Evolutionary conservation across 2,329 filamentous ascomycete species (phyloP).

Genomic region (Onygenales sp.): DNA sequence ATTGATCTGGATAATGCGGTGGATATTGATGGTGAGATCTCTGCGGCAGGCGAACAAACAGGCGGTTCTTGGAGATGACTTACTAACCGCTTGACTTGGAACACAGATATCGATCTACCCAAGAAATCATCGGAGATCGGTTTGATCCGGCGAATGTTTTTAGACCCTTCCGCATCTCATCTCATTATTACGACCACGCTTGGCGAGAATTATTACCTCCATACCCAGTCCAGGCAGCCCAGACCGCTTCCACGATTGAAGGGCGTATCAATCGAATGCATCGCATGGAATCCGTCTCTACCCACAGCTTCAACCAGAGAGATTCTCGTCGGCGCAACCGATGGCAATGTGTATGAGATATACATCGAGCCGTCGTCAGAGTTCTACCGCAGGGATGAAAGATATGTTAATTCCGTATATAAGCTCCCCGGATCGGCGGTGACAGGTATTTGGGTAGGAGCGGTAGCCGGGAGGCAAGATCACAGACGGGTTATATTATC

Average conservation of each 20-base stretch:
- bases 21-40: slow-evolving; percentile 72
- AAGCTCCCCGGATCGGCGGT: slow-evolving; percentile 74
- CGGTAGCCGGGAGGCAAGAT: slow-evolving; percentile 58
- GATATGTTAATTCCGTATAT: slow-evolving; percentile 76
- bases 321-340: slow-evolving; percentile 83
- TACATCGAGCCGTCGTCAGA: slow-evolving; percentile 92
- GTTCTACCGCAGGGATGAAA: slow-evolving; percentile 91
- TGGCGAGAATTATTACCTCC: slow-evolving; percentile 95
- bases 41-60: not conserved
- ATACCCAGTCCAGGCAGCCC: slow-evolving; percentile 84
- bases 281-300: slow-evolving; percentile 90
- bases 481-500: slow-evolving; percentile 68
- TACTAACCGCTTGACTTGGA: not conserved
- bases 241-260: slow-evolving; percentile 73
- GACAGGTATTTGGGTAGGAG: slow-evolving; percentile 77
- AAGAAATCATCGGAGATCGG: slow-evolving; percentile 87
- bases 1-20: slow-evolving; percentile 90
- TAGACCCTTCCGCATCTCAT: slow-evolving; percentile 93
- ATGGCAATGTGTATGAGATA: slow-evolving; percentile 89
- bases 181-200: slow-evolving; percentile 82
- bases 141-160: slow-evolving; percentile 89
- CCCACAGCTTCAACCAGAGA: slow-evolving; percentile 91
- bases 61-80: not conserved
- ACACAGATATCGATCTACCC: slow-evolving; percentile 83
- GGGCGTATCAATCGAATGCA: slow-evolving; percentile 75